A percentile compares a stretch with the other conserved stretches of the same genome.
Evolutionary conservation across 1,284 basidiomycete genomes (phyloP).

Genomic region (Ganoderma leucocontextum): DNA sequence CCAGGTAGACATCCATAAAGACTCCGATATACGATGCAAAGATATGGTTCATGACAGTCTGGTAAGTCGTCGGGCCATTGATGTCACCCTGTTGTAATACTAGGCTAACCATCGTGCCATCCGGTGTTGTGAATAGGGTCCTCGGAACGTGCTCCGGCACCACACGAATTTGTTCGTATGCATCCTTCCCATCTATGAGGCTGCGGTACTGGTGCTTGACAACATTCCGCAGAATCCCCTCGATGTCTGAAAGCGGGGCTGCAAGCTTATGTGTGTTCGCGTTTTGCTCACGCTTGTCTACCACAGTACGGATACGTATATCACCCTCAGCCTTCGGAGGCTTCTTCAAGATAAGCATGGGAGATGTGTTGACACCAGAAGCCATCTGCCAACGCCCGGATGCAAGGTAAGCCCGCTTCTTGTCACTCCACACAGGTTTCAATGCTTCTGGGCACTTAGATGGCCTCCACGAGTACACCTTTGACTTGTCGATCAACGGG

Average conservation of each 20-base stretch:
- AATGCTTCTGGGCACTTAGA: constrained; percentile 42
- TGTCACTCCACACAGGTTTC: constrained; percentile 38
- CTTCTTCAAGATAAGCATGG: background rate
- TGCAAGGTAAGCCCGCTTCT: constrained; percentile 39
- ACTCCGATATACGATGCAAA: background rate
- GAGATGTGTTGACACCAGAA: background rate
- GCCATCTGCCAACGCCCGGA: constrained; percentile 7
- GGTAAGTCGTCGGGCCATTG: background rate
- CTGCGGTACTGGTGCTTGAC: constrained; percentile 12
- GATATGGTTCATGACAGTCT: background rate
- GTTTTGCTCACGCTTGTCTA: constrained; percentile 31
- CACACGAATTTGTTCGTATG: constrained; percentile 16
- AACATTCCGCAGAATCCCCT: constrained; percentile 32
- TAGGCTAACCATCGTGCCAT: background rate
- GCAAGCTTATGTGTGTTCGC: constrained; percentile 40
- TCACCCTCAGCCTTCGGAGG: background rate
- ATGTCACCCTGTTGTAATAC: background rate
- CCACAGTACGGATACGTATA: background rate
- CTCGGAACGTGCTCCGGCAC: background rate
- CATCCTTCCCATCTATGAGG: constrained; percentile 18
- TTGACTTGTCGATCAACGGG: constrained; percentile 44
- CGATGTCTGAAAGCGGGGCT: constrained; percentile 31
- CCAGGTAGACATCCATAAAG: background rate
- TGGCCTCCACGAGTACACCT: constrained; percentile 41
- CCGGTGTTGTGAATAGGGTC: background rate